Base-by-base conservation (phyloP, 2,329 filamentous ascomycete species). In the Hypoxylon sp. region DNA sequence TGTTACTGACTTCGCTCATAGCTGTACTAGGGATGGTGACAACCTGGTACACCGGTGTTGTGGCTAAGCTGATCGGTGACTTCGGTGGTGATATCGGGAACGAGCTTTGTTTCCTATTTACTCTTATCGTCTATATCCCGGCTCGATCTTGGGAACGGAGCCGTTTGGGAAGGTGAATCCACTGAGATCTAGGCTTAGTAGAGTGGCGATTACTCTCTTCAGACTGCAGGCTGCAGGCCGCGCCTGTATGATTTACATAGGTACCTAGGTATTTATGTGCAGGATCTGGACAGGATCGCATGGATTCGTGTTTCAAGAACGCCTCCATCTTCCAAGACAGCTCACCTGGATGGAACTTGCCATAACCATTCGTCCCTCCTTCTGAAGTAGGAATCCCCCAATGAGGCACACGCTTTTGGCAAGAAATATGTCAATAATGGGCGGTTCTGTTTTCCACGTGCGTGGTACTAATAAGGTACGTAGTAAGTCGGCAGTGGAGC, bases 1-100 rank as follows among this genome's bases (percentile, higher is more conserved):
- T 26, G 17, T 47, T 42, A 42, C 60, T 67, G 42, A 65, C 59
- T 29, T 11, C 35, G 59, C 8, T 55, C 8, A 47, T 46, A 73
- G 69, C 71, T 79, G 80, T 86, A 22, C 80, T 89, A 74, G 87
- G 87, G 1, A 90, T 90, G 87, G 81, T 81, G 54, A 84, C 88
- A 77, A 87, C 85, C 0, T 88, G 84, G 83, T 87, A 85, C 71
- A 78, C 84, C n/a, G 86, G 85, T 1, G 78, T 79, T 5, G 71
- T 85, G 65, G 83, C 81, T 0, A 76, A 74, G 51, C 74, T 78
- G 69, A 85, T 86, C 63, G 83, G 83, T 4, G 75, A 78, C 0
- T 69, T 68, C 14, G 83, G 82, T 31, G 84, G 83, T 14, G 84
- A 86, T 73, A 78, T 86, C 59, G 85, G 84, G 13, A 86, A 86